Percentiles rank a stretch among this genome's conserved stretches.
Conservation (phyloP, 257 asterid genomes). For the Capsicum pubescens region DNA sequence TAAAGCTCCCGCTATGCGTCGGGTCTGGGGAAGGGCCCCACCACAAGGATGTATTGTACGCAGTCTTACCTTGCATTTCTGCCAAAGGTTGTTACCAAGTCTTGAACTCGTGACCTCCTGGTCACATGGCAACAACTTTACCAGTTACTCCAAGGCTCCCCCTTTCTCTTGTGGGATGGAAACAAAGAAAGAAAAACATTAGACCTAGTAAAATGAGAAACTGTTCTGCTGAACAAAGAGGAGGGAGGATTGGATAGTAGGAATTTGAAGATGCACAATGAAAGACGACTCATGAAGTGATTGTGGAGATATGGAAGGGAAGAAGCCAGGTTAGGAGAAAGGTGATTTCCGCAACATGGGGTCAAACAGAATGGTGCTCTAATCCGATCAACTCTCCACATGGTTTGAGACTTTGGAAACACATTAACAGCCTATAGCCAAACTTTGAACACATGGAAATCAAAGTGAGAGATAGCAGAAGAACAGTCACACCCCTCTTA, state of each 20-base stretch:
- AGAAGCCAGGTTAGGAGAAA: background rate
- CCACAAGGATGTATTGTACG: no score
- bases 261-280: background rate
- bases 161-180: background rate
- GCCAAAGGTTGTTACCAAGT: no score
- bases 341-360: background rate
- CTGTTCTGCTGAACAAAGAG: background rate
- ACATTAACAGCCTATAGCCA: background rate
- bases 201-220: background rate
- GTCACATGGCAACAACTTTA: no score
- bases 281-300: background rate
- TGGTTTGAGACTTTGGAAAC: background rate
- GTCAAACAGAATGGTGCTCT: background rate
- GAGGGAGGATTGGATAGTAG: background rate
- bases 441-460: conserved; percentile 2
- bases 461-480: conserved; percentile 1
- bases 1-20: no score
- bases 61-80: no score
- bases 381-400: background rate
- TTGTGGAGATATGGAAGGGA: background rate
- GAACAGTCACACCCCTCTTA: background rate
- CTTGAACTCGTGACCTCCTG: no score
- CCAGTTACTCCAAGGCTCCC: no score
- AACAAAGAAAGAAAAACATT: background rate
- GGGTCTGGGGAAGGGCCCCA: no score